Evolutionary conservation across 1,284 basidiomycete genomes (phyloP).

Genomic region (Melampsora americana): DNA sequence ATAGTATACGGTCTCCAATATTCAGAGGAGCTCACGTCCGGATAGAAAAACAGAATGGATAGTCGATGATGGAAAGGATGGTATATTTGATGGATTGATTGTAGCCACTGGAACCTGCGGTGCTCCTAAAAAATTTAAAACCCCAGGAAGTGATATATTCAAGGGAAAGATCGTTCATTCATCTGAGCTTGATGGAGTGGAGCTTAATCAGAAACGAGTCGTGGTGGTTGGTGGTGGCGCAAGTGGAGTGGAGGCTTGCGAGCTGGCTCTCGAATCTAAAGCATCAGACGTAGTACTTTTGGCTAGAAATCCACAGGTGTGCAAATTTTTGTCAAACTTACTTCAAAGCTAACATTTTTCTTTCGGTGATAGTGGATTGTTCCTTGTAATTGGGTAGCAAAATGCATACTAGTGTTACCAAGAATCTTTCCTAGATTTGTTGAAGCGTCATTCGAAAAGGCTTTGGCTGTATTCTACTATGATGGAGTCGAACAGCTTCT

Average conservation of each 20-base stretch:
- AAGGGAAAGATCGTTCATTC: not conserved
- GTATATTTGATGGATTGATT: slow-evolving; percentile 6
- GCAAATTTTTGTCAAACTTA: not conserved
- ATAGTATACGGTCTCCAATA: not conserved
- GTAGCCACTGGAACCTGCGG: slow-evolving; percentile 8
- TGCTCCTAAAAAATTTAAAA: not conserved
- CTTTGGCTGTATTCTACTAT: not conserved
- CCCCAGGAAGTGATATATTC: not conserved
- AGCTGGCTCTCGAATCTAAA: not conserved
- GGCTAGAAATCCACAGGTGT: not conserved
- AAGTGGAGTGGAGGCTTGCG: slow-evolving; percentile 1
- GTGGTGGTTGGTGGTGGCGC: not conserved
- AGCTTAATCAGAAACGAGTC: not conserved
- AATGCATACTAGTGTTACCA: not conserved
- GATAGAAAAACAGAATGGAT: slow-evolving; percentile 4
- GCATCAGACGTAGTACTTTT: not conserved
- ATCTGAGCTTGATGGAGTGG: not conserved
- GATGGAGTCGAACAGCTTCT: not conserved
- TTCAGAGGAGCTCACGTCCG: not conserved
- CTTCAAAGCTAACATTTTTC: not conserved
- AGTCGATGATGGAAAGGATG: not conserved
- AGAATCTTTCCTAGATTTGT: not conserved
- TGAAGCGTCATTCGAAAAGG: not conserved
- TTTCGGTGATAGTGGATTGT: not conserved
- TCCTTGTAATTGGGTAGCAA: not conserved